A percentile compares a stretch with the other conserved stretches of the same genome.
These are phyloP conservation scores for Discostella pseudostelligera DNA, from an alignment of 108 stramenopile species.

Conservation along the genomic window DNA sequence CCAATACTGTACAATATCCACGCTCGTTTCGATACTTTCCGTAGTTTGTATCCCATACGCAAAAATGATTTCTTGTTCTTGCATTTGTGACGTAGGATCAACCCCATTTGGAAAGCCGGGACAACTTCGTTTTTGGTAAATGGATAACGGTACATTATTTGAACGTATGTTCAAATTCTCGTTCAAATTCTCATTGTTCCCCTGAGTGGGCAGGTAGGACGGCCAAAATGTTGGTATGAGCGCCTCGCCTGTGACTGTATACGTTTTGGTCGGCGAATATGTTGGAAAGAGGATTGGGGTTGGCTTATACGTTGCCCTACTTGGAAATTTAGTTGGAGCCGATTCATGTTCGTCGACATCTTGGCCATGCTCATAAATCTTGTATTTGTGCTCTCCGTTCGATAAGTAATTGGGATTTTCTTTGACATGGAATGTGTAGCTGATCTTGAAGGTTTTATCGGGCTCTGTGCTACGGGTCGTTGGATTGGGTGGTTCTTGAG, in stretches of 20 bases:
- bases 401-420: background rate
- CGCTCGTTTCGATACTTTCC: constrained; percentile 9
- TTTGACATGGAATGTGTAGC: background rate
- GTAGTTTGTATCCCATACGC: constrained; percentile 34
- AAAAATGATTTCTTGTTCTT: constrained; percentile 30
- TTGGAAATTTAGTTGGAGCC: constrained; percentile 5
- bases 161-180: background rate
- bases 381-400: no score
- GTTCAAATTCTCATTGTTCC: background rate
- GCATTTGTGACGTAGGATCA: constrained; percentile 8
- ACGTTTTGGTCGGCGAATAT: background rate
- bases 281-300: constrained; percentile 20
- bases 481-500: background rate
- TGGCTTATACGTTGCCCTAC: constrained; percentile 5
- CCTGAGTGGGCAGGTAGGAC: constrained; percentile 10
- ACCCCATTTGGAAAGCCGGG: constrained; percentile 25
- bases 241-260: no score
- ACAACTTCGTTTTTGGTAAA: constrained; percentile 26
- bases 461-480: background rate
- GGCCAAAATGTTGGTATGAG: constrained; percentile 6
- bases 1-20: constrained; percentile 24
- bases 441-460: constrained; percentile 7
- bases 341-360: constrained; percentile 1
- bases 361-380: background rate
- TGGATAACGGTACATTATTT: background rate